Conservation (phyloP, 495 filamentous ascomycete species). For the Penicillium fimorum region DNA sequence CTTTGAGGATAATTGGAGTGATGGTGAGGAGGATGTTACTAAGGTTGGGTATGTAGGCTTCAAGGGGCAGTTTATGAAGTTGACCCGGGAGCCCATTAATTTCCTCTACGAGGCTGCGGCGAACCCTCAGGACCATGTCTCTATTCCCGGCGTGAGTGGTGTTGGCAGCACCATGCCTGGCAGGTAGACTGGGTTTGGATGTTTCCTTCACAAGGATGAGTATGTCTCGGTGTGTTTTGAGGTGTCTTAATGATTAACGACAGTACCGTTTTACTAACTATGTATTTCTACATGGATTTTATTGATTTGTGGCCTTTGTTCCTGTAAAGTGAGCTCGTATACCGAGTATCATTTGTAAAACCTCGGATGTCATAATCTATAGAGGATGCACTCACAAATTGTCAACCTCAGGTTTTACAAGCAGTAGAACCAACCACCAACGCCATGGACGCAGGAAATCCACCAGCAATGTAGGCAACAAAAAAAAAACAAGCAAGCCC, state of each 20-base stretch:
- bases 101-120: conserved; percentile 92
- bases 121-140: conserved; percentile 80
- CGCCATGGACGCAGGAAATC: conserved; percentile 20
- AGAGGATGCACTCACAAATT: conserved; percentile 7
- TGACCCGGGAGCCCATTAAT: conserved; percentile 77
- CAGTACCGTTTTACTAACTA: neutral
- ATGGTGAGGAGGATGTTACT: conserved; percentile 72
- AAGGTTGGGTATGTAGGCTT: conserved; percentile 83
- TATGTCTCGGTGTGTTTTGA: neutral
- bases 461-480: conserved; percentile 3
- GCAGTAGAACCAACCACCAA: conserved; percentile 20
- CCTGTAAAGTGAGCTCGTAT: neutral
- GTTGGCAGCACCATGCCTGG: conserved; percentile 43
- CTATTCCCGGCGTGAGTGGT: conserved; percentile 47
- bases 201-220: neutral
- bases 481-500: neutral
- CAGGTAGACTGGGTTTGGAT: conserved; percentile 20
- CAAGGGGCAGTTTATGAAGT: conserved; percentile 84
- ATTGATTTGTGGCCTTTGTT: neutral
- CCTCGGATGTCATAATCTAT: conserved; percentile 4
- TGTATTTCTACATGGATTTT: neutral
- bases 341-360: neutral
- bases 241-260: conserved; percentile 9
- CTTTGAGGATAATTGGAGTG: conserved; percentile 65
- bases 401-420: conserved; percentile 1